Percentiles rank a stretch among this genome's conserved stretches.
Conservation (phyloP, 2,329 filamentous ascomycete genomes). For the Catunica adiposa region DNA sequence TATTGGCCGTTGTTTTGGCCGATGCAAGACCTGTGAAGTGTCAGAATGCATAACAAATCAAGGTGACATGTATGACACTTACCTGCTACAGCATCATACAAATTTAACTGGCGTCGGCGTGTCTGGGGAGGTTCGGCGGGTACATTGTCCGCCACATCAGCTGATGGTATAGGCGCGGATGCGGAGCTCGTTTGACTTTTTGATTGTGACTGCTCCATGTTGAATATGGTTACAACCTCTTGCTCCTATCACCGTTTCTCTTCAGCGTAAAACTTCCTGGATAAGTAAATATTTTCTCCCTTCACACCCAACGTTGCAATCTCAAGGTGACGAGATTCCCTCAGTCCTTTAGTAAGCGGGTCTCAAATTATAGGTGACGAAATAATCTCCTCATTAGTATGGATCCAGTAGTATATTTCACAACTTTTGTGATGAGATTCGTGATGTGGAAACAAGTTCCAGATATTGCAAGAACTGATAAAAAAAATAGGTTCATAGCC, state of each 20-base stretch:
- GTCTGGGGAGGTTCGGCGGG: not conserved
- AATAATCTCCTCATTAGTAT: not conserved
- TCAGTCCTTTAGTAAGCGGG: not conserved
- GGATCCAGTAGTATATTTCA: not conserved
- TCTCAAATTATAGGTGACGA: not conserved
- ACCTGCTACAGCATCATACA: constrained; percentile 64
- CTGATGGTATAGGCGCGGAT: not conserved
- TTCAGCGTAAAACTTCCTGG: not conserved
- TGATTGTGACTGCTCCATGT: not conserved
- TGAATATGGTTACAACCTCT: not conserved
- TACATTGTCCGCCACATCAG: not conserved
- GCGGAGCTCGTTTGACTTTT: not conserved
- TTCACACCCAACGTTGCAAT: not conserved
- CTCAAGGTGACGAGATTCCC: not conserved
- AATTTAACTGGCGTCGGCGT: constrained; percentile 29
- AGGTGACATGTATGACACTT: constrained; percentile 8
- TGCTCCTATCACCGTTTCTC: too few species aligned
- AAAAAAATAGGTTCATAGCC: not conserved
- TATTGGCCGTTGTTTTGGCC: not conserved
- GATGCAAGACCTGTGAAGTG: constrained; percentile 11
- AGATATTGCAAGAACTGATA: not conserved
- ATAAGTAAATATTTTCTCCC: not conserved
- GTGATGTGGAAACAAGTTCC: not conserved
- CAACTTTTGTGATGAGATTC: not conserved
- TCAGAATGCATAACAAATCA: not conserved